phyloP scores from a whole-genome alignment of 2,329 filamentous ascomycete species.

The Aureobasidium sp. region DNA sequence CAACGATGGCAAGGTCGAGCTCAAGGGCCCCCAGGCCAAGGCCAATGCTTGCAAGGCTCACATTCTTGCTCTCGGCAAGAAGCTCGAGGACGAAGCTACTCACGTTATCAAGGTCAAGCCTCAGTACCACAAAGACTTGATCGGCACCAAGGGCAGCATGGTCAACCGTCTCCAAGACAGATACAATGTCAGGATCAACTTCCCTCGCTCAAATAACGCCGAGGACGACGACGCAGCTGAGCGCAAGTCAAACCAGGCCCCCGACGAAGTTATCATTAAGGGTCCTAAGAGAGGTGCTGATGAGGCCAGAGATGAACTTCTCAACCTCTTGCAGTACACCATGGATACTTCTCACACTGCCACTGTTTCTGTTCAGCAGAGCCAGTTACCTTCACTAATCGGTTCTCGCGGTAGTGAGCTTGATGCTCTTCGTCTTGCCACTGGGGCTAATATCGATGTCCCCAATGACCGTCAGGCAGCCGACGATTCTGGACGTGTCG shows the following conservation, averaged over 20 bases:
- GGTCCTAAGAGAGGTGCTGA: constrained; percentile 95
- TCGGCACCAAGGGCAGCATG: constrained; percentile 86
- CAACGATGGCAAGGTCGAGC: constrained; percentile 92
- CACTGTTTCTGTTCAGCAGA: constrained; percentile 87
- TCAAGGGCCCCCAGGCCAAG: constrained; percentile 97
- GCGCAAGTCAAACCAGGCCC: constrained; percentile 72
- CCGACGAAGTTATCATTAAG: constrained; percentile 91
- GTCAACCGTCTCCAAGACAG: constrained; percentile 94
- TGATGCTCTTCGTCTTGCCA: constrained; percentile 86
- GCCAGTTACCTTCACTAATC: constrained; percentile 93
- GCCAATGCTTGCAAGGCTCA: constrained; percentile 87
- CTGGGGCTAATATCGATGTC: constrained; percentile 92
- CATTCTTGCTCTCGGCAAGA: constrained; percentile 81
- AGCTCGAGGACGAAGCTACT: constrained; percentile 91
- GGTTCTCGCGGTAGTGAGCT: constrained; percentile 91
- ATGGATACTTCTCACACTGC: constrained; percentile 87
- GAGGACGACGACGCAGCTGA: constrained; percentile 76
- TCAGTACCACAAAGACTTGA: constrained; percentile 94
- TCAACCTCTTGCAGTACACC: constrained; percentile 88
- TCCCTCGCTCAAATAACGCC: constrained; percentile 72
- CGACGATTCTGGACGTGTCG: constrained; percentile 73
- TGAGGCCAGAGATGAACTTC: constrained; percentile 90
- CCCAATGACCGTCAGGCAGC: constrained; percentile 79
- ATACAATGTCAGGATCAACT: constrained; percentile 96
- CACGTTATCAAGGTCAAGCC: constrained; percentile 91